A percentile compares a stretch with the other conserved stretches of the same genome.
These are phyloP conservation scores for Collybiopsis luxurians DNA, from an alignment of 768 basidiomycete genomes.

Conservation along the genomic window DNA sequence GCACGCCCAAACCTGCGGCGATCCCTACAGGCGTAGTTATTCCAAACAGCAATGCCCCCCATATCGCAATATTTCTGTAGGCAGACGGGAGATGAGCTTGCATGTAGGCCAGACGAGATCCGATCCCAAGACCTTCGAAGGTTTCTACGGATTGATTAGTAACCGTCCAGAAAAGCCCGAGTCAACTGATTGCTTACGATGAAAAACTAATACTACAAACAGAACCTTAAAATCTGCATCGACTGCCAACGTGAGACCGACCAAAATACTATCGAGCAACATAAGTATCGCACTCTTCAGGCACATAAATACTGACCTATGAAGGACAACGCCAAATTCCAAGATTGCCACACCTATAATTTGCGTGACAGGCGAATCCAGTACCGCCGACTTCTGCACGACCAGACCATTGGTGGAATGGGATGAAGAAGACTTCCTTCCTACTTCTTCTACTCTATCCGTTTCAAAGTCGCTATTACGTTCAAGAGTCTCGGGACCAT, in stretches of 20 bases:
- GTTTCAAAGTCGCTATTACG: slow-evolving; percentile 8
- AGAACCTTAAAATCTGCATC: slow-evolving; percentile 74
- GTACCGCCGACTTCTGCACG: neutral
- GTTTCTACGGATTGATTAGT: slow-evolving; percentile 55
- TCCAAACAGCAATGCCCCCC: slow-evolving; percentile 65
- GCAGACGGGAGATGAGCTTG: slow-evolving; percentile 39
- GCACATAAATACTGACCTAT: slow-evolving; percentile 46
- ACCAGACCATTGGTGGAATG: neutral
- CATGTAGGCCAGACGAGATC: slow-evolving; percentile 83
- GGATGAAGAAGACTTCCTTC: neutral
- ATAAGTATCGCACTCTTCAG: neutral
- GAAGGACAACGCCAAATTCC: slow-evolving; percentile 90
- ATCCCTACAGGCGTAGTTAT: slow-evolving; percentile 87
- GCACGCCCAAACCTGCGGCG: slow-evolving; percentile 76
- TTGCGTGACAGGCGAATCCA: slow-evolving; percentile 54
- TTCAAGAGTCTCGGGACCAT: slow-evolving; percentile 53
- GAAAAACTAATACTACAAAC: slow-evolving; percentile 89
- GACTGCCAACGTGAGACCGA: slow-evolving; percentile 89
- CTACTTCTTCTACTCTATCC: neutral
- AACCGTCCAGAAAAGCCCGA: too few relatives aligned
- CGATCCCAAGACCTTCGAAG: slow-evolving; percentile 95
- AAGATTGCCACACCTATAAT: slow-evolving; percentile 89
- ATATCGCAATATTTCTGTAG: slow-evolving; percentile 55
- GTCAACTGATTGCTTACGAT: too few relatives aligned
- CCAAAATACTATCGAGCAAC: slow-evolving; percentile 54